Percentiles rank a stretch among this genome's conserved stretches.
phyloP scores from a whole-genome alignment of 2,329 filamentous ascomycete genomes.

The Aureobasidium zeae region DNA sequence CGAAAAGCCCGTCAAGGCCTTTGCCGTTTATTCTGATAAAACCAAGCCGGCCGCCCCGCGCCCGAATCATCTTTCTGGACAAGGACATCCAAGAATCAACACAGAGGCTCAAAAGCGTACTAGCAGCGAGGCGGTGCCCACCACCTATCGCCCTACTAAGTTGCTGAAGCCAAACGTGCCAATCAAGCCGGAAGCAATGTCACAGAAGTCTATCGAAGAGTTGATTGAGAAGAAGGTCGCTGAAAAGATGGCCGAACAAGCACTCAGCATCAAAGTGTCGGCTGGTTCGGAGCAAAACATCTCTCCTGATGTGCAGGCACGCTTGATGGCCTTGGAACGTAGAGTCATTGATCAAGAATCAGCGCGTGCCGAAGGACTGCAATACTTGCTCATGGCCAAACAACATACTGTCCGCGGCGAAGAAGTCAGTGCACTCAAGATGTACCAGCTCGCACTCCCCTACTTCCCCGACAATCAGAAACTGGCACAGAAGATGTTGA shows the following conservation, averaged over 20 bases:
- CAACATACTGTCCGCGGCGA: constrained; percentile 82
- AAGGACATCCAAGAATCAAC: constrained; percentile 5
- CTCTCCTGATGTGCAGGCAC: constrained; percentile 67
- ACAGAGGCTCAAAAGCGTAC: constrained; percentile 38
- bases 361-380: constrained; percentile 73
- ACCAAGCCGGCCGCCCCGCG: constrained; percentile 36
- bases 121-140: constrained; percentile 31
- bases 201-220: constrained; percentile 68
- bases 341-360: constrained; percentile 66
- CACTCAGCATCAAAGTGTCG: constrained; percentile 47
- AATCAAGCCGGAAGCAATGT: constrained; percentile 28
- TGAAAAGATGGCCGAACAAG: constrained; percentile 74
- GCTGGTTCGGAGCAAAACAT: constrained; percentile 40
- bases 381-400: constrained; percentile 80
- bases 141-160: constrained; percentile 33
- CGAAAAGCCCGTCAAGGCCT: constrained; percentile 70
- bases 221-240: constrained; percentile 87
- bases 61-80: constrained; percentile 13
- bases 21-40: constrained; percentile 78
- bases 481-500: constrained; percentile 48
- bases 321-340: constrained; percentile 75
- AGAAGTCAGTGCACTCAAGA: constrained; percentile 64
- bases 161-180: constrained; percentile 29
- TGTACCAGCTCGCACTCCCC: constrained; percentile 76
- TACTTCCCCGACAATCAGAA: constrained; percentile 83